Evolutionary conservation across 2,329 filamentous ascomycete genomes (phyloP), one percentile per base, ranked within the genome.

Genomic region (Bipolaris oryzae): DNA sequence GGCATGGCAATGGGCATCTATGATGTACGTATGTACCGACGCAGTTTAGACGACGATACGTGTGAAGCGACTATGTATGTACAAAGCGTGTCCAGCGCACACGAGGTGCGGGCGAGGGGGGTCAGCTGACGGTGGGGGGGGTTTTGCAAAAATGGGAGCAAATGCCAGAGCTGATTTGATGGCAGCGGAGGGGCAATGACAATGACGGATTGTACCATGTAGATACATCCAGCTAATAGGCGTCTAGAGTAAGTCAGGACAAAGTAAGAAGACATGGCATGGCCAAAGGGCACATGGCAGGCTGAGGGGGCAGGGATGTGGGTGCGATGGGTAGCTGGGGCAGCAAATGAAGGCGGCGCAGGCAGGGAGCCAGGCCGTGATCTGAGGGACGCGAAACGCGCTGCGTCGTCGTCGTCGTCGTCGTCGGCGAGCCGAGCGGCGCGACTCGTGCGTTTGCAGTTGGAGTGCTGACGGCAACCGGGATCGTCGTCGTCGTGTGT

Each of bases 361-460:
- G 51, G 55, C 58, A 54, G 58, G 51, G 53, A 31, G 55, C 44
- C 58, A 55, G 55, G 45, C 9, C 35, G 52, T 45, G 52, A 55
- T 60, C 53, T 55, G 60, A 46, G 55, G 43, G 55, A 61, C 49
- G 59, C 69, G 69, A 72, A 69, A 73, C 67, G 57, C 66, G 61
- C 60, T 63, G 64, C 57, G 63, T 65, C 63, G 58, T 21, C 21
- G 21, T n/a, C 21, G 21, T 23, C 21, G 21, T 66, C 64, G 43
- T 63, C 62, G 44, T 61, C 38, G 54, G 54, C 50, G 49, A 53
- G 16, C 49, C 48, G 52, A 1, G 92, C 90, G 52, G 91, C 60
- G 87, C 0, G 91, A 88, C 71, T 96, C 96, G 20, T 91, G 89
- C 0, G 86, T 83, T 1, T 91, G 90, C 39, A 43, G 58, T 60